Percentiles rank a stretch among this genome's conserved stretches.
These are phyloP conservation scores for Viola pubescens DNA, from an alignment of 441 rosid species.

Conservation along the genomic window DNA sequence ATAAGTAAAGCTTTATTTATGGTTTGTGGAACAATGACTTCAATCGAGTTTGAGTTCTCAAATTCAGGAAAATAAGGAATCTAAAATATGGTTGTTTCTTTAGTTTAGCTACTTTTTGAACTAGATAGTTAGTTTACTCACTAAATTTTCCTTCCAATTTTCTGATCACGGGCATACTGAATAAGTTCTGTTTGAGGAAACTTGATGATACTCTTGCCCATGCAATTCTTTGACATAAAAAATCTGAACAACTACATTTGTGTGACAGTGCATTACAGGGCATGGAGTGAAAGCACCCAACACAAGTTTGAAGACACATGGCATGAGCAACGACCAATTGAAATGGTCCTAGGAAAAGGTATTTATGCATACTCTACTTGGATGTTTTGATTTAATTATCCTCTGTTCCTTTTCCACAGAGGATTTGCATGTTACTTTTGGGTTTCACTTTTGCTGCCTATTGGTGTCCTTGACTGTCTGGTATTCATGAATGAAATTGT, in stretches of 20 bases:
- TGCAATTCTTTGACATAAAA: neutral
- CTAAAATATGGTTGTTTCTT: no score
- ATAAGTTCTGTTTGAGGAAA: no score
- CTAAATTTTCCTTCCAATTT: no score
- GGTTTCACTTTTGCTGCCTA: neutral
- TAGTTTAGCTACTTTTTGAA: no score
- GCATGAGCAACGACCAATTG: conserved; percentile 76
- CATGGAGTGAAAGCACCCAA: conserved; percentile 65
- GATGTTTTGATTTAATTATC: neutral
- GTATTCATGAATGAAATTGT: neutral
- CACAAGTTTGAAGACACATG: conserved; percentile 93
- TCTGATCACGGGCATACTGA: no score
- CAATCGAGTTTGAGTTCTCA: no score
- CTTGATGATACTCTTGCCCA: neutral
- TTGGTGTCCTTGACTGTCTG: neutral
- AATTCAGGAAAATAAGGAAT: no score
- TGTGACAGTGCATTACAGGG: conserved; percentile 70
- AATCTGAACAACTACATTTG: conserved; percentile 19
- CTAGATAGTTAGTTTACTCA: no score
- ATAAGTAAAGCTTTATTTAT: no score
- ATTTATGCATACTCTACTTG: conserved; percentile 5
- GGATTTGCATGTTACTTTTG: neutral
- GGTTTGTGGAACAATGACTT: no score
- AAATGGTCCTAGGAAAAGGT: conserved; percentile 87
- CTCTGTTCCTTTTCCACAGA: conserved; percentile 2